Base-by-base conservation (phyloP, 768 basidiomycete genomes). In the Amylocystis lapponica region DNA sequence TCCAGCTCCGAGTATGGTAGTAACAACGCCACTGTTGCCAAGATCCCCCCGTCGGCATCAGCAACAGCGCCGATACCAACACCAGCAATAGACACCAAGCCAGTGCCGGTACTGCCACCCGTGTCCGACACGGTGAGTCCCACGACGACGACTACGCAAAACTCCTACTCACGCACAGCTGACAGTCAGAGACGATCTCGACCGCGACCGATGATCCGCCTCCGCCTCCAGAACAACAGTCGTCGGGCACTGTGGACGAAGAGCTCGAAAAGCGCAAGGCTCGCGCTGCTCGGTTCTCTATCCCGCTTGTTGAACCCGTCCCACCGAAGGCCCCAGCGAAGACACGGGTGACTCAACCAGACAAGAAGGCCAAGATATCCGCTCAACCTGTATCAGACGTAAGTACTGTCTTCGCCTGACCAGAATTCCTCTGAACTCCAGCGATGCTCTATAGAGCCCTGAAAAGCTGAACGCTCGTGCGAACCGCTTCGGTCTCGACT, bases 271-370 rank as follows among this genome's bases (percentile, higher is more conserved):
- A 70, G 52, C 76, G 79, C 41, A 76, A 66, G 55, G 66, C 70
- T 32, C 77, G 84, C 31, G 83, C 83, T 5, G 79, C 69, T 14
- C 77, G 84, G n/a, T 86, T 86, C 50, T 80, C 80, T 25, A 78
- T 82, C n/a, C 74, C 80, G 3, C 54, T 82, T 7, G 74, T 82
- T 8, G 67, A 68, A 36, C 69, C 74, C 21, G 45, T 56, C 5
- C 47, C 59, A 35, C 39, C 65, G 48, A 59, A 62, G 36, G 41
- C 56, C 30, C 50, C 53, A 5, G 38, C 46, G 2, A 59, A 53
- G 41, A 16, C 31, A 5, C n/a, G n/a, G n/a, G n/a, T n/a, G n/a
- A n/a, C n/a, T n/a, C n/a, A n/a, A n/a, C 27, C 38, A 3, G 26
- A 51, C 16, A 52, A 54, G 30, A 43, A 46, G 25, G 46, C 58